A percentile compares a stretch with the other conserved stretches of the same genome.
These are phyloP conservation scores for Hericium alpestre DNA, from an alignment of 768 basidiomycete genomes.

Conservation along the genomic window DNA sequence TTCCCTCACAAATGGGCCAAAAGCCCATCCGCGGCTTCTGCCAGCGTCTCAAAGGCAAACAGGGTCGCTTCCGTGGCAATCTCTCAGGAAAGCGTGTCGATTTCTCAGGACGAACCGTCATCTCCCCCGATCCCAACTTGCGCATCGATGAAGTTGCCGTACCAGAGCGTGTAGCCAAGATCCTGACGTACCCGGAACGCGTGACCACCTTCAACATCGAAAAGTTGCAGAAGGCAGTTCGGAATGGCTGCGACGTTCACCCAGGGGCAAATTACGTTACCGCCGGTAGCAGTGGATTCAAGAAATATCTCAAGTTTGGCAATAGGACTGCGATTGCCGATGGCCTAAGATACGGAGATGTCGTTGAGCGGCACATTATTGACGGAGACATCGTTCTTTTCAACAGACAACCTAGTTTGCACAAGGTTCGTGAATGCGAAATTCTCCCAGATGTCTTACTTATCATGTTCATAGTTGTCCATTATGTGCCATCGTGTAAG, in stretches of 20 bases:
- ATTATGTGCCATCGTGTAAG: conserved; percentile 96
- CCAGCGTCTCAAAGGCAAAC: conserved; percentile 96
- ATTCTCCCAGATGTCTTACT: conserved; percentile 1
- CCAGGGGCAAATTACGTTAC: conserved; percentile 95
- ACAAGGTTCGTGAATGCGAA: conserved; percentile 49
- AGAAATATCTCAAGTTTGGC: conserved; percentile 85
- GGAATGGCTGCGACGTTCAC: conserved; percentile 83
- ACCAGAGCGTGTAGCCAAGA: conserved; percentile 88
- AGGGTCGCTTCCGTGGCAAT: conserved; percentile 97
- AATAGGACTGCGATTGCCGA: conserved; percentile 75
- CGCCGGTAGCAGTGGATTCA: conserved; percentile 63
- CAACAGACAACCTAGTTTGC: conserved; percentile 97
- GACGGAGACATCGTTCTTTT: conserved; percentile 97
- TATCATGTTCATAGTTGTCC: conserved; percentile 52
- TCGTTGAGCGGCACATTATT: conserved; percentile 87
- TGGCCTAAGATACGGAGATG: conserved; percentile 73
- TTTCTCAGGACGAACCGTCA: conserved; percentile 96
- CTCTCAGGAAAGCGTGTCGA: conserved; percentile 98
- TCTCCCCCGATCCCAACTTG: conserved; percentile 97
- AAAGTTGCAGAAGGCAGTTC: conserved; percentile 58
- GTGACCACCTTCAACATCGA: conserved; percentile 89
- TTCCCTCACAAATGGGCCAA: conserved; percentile 75
- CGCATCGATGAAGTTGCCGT: conserved; percentile 98
- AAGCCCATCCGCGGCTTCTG: conserved; percentile 97
- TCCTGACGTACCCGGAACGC: conserved; percentile 92